phyloP scores from a whole-genome alignment of 192 early-diverging fungal species.

The Polychytrium aggregatum region DNA sequence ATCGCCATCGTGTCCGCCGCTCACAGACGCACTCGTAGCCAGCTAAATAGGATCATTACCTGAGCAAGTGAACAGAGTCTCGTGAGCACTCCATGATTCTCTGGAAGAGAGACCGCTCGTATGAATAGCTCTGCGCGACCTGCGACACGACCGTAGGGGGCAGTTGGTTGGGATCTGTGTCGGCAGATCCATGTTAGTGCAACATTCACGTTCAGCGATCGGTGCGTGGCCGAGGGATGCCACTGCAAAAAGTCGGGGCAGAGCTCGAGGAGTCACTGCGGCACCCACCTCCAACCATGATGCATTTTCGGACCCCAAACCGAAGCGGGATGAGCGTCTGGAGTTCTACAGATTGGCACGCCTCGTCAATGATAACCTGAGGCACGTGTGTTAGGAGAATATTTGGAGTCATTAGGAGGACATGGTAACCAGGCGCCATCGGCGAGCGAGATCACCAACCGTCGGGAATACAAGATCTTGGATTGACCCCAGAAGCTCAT shows the following conservation, averaged over 20 bases:
- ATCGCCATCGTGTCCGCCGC: too few relatives aligned
- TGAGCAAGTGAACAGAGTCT: slow-evolving; percentile 61
- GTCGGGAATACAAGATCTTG: slow-evolving; percentile 50
- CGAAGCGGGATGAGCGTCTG: slow-evolving; percentile 78
- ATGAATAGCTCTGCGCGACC: slow-evolving; percentile 50
- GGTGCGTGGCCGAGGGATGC: too few relatives aligned
- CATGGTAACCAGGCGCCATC: neutral
- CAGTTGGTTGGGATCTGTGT: slow-evolving; percentile 78
- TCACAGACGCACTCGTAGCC: too few relatives aligned
- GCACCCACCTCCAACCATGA: slow-evolving; percentile 71
- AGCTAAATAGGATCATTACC: slow-evolving; percentile 9
- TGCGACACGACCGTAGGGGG: slow-evolving; percentile 82
- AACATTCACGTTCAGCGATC: neutral
- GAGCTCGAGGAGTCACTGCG: neutral
- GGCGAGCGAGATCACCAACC: slow-evolving; percentile 4
- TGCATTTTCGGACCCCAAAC: slow-evolving; percentile 64
- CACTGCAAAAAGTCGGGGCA: too few relatives aligned
- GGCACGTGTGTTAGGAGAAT: too few relatives aligned
- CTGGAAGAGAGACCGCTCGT: slow-evolving; percentile 85
- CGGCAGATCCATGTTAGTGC: neutral
- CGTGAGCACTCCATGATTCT: slow-evolving; percentile 63
- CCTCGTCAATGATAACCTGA: slow-evolving; percentile 91
- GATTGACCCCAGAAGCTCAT: slow-evolving; percentile 61
- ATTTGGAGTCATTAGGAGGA: too few relatives aligned
- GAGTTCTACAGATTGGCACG: slow-evolving; percentile 85